phyloP scores from a whole-genome alignment of 2,329 filamentous ascomycete species.

The Aspergillus oerlinghausenensis region DNA sequence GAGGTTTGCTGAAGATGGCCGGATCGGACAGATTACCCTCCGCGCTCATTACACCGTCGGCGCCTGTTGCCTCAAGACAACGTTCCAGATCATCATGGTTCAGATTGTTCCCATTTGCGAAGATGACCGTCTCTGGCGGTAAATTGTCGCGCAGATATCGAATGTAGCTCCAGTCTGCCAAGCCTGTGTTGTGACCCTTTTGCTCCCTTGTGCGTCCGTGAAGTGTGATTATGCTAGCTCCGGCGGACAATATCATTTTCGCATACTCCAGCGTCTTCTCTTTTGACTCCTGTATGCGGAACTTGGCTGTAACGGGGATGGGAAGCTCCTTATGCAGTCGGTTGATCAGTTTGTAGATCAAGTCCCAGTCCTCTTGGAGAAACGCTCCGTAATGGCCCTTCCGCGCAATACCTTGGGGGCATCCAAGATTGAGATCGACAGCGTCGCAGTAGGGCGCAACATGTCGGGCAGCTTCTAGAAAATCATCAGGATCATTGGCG shows the following conservation, averaged over 20 bases:
- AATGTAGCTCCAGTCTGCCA: conserved; percentile 89
- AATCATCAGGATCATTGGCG: conserved; percentile 46
- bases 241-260: conserved; percentile 76
- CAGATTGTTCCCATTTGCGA: conserved; percentile 93
- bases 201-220: conserved; percentile 86
- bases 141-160: conserved; percentile 76
- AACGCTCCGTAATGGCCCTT: conserved; percentile 92
- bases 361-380: conserved; percentile 82
- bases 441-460: conserved; percentile 89
- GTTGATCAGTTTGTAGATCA: conserved; percentile 78
- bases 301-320: conserved; percentile 90
- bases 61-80: conserved; percentile 79
- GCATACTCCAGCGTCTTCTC: conserved; percentile 89
- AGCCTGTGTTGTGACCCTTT: conserved; percentile 89
- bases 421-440: conserved; percentile 91
- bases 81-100: conserved; percentile 70
- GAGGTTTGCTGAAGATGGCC: conserved; percentile 70
- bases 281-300: conserved; percentile 78
- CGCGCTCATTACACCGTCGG: conserved; percentile 91
- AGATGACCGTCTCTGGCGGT: conserved; percentile 83
- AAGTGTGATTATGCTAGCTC: conserved; percentile 88
- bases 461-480: conserved; percentile 62
- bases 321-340: conserved; percentile 73
- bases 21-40: conserved; percentile 94
- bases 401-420: conserved; percentile 89